Conservation (phyloP, 805 yeast species). For the Saturnispora mendoncae region DNA sequence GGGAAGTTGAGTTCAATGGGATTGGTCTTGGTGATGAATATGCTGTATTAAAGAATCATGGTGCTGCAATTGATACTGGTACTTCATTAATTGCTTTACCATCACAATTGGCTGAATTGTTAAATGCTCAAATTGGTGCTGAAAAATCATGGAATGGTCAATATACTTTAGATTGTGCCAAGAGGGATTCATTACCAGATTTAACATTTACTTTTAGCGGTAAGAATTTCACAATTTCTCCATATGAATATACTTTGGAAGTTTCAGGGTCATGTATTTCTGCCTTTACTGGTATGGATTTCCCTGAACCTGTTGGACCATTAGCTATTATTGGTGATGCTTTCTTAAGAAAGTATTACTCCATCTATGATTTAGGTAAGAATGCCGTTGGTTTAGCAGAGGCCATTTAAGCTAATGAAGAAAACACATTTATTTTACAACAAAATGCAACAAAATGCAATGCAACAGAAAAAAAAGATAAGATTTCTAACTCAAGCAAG, state of each 20-base stretch:
- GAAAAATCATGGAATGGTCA: conserved; percentile 97
- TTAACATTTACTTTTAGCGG: conserved; percentile 86
- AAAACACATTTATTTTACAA: too few relatives aligned
- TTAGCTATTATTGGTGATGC: conserved; percentile 96
- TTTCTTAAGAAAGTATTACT: conserved; percentile 90
- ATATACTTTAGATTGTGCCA: conserved; percentile 84
- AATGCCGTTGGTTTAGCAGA: conserved; percentile 92
- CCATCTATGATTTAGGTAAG: conserved; percentile 83
- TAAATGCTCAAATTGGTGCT: conserved; percentile 95
- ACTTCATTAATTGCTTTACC: conserved; percentile 94
- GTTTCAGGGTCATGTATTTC: conserved; percentile 93
- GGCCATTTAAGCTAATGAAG: conserved; percentile 50
- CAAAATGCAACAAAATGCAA: neutral
- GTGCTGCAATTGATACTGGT: conserved; percentile 98
- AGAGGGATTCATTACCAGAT: conserved; percentile 80
- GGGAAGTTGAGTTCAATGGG: conserved; percentile 95
- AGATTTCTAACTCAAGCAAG: neutral
- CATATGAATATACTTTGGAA: conserved; percentile 91
- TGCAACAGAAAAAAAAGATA: neutral
- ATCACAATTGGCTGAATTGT: conserved; percentile 88
- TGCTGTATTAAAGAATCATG: conserved; percentile 72
- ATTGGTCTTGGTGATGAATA: conserved; percentile 87
- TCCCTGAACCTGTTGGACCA: conserved; percentile 96
- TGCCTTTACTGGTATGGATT: conserved; percentile 93
- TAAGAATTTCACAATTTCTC: conserved; percentile 78